Base-by-base conservation (phyloP, 768 basidiomycete genomes). In the Mycena amicta region DNA sequence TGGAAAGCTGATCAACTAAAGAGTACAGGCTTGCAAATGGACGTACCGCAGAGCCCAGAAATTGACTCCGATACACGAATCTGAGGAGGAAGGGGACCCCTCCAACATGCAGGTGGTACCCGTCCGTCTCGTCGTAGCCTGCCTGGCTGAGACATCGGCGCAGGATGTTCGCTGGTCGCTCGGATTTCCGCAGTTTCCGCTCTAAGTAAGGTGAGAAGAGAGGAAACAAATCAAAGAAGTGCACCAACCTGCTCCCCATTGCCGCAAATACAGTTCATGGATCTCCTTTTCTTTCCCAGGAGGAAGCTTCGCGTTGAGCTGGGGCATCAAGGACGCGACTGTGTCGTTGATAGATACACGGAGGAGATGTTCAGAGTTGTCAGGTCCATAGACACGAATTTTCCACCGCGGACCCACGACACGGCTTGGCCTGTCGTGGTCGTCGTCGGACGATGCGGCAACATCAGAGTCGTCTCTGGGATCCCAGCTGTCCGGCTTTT, bases 51-150 rank as follows among this genome's bases (percentile, higher is more conserved):
- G 83, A 77, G 11, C 83, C 85, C 20, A 92, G 77, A 12, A 85
- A 75, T 61, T 87, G 86, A 64, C 83, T 88, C 69, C 94, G 93
- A 74, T 91, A 98, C 23, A 95, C 85, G 65, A 98, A 95, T 65
- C 89, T 90, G 70, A 93, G 81, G 20, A 99, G 78, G 68, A 95
- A 95, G 3, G 86, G 83, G 57, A 97, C 76, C 51, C 91, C 90
- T 2, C 82, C 83, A 0, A 87, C 89, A 11, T 96, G 77, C 39
- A 87, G 79, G 56, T 92, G 88, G 13, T 90, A 72, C 29, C 87
- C 86, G 69, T 99, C 96, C 15, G 83, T 82, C n/a, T 85, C 81
- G 52, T 89, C 87, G 64, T 94, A 98, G 0, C 96, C 95, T 1
- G 93, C 93, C 68, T 96, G 92, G 64, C 89, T 84, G 57, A 97